A percentile compares a stretch with the other conserved stretches of the same genome.
These are phyloP conservation scores for Celoporthe dispersa DNA, from an alignment of 2,329 filamentous ascomycete species.

Conservation along the genomic window DNA sequence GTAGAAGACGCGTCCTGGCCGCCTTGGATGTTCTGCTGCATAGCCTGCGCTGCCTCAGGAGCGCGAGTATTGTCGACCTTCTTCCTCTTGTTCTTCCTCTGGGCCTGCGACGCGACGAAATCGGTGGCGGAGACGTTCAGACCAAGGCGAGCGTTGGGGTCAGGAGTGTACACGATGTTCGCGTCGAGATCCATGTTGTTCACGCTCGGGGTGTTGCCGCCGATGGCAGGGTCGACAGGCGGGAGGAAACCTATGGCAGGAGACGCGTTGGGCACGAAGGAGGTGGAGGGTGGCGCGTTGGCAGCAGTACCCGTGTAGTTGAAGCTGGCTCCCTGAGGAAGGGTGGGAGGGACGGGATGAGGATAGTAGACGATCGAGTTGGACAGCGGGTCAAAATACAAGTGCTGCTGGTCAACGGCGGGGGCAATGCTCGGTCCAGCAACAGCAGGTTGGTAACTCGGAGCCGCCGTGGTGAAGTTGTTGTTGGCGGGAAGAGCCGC, in stretches of 20 bases:
- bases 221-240: neutral
- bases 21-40: neutral
- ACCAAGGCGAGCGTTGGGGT: slow-evolving; percentile 8
- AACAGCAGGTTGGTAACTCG: neutral
- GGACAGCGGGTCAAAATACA: too few relatives aligned
- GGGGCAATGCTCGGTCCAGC: neutral
- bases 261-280: neutral
- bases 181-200: neutral
- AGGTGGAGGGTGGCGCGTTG: too few relatives aligned
- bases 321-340: neutral
- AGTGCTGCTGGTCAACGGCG: too few relatives aligned
- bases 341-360: too few relatives aligned
- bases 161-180: neutral
- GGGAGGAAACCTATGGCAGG: neutral
- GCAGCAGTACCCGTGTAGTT: neutral
- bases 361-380: too few relatives aligned
- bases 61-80: neutral
- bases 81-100: neutral
- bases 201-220: neutral
- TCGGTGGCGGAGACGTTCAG: slow-evolving; percentile 4
- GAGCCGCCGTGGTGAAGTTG: too few relatives aligned
- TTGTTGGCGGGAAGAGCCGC: neutral
- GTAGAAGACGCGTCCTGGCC: neutral
- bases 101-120: neutral
- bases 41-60: neutral